These are phyloP conservation scores for Deakozyma indianensis DNA, from an alignment of 805 yeast genomes.

Conservation along the genomic window DNA sequence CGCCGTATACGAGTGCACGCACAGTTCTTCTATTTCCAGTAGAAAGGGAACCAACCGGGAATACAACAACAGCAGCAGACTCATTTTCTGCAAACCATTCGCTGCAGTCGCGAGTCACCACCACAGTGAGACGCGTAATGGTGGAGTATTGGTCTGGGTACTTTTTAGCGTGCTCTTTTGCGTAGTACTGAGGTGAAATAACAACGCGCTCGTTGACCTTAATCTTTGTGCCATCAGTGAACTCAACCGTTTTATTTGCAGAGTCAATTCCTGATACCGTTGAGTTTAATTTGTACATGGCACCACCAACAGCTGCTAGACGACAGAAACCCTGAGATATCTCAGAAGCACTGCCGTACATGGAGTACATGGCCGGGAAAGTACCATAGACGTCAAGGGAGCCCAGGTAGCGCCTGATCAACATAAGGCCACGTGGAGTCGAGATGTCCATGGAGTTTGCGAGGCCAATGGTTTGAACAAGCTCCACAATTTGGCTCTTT, in stretches of 20 bases:
- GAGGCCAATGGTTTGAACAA: constrained; percentile 76
- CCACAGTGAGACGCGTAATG: constrained; percentile 62
- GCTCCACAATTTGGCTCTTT: constrained; percentile 63
- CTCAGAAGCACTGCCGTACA: constrained; percentile 94
- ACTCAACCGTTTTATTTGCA: constrained; percentile 42
- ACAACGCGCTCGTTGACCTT: constrained; percentile 61
- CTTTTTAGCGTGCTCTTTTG: constrained; percentile 1
- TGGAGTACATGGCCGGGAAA: constrained; percentile 83
- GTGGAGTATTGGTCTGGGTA: constrained; percentile 30
- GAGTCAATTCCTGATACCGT: constrained; percentile 52
- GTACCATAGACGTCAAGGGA: constrained; percentile 88
- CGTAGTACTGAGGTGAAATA: constrained; percentile 3
- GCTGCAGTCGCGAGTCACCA: constrained; percentile 73
- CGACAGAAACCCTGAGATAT: constrained; percentile 93
- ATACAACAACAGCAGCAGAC: constrained; percentile 74
- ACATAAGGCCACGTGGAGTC: constrained; percentile 61
- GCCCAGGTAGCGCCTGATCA: constrained; percentile 69
- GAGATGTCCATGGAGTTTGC: constrained; percentile 44
- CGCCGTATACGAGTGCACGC: constrained; percentile 77
- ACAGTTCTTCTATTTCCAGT: constrained; percentile 56
- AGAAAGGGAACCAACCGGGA: constrained; percentile 73
- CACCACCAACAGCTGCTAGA: constrained; percentile 96
- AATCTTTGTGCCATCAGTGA: constrained; percentile 55
- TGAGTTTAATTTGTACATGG: constrained; percentile 77
- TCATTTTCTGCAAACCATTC: constrained; percentile 89